Evolutionary conservation across 169 alveolate genomes (phyloP), one percentile per base, ranked within the genome.

Genomic region (Eimeria maxima): DNA sequence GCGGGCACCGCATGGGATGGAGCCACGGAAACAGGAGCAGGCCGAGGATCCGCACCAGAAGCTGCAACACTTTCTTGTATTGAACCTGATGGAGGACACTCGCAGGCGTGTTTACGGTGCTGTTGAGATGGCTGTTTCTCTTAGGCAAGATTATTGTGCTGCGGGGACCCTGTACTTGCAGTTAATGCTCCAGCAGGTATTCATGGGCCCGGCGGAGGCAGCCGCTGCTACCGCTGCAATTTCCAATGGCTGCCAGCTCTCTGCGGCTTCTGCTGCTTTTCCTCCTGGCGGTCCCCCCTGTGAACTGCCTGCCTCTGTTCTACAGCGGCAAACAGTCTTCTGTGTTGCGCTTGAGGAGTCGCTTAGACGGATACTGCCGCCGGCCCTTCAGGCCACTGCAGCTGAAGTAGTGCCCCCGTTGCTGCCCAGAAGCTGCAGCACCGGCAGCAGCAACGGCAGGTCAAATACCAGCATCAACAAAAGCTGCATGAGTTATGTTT

Each of bases 161-260:
- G 90, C 90, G 14, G 90, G 90, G 71, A 27, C 71, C 10, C 47
- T 81, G 42, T 71, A 33, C 22, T 50, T 81, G 71, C 90, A 81
- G 90, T 71, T 81, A 47, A 69, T 81, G 45, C 90, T 81, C 73
- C 90, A 81, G 71, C 71, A 81, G 73, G 47, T 81, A 50, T 81
- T 81, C 71, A 33, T 45, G 18, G 53, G 42, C 5, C 90, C 90
- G 29, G 29, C 57, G 73, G 90, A 45, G 24, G 71, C 71, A 8
- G 38, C 71, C 8, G 65, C 73, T 2, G 90, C 65, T 18, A 47
- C 63, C 20, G 47, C 87, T 33, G 87, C 87, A 38, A 60, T 60
- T 38, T 55, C 90, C 83, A 71, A n/a, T 3, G 83, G 11, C 44
- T 71, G 50, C 83, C 83, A 33, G 45, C 44, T 8, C 5, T 45